phyloP scores from a whole-genome alignment of 495 filamentous ascomycete species.

The Penicillium silybi region DNA sequence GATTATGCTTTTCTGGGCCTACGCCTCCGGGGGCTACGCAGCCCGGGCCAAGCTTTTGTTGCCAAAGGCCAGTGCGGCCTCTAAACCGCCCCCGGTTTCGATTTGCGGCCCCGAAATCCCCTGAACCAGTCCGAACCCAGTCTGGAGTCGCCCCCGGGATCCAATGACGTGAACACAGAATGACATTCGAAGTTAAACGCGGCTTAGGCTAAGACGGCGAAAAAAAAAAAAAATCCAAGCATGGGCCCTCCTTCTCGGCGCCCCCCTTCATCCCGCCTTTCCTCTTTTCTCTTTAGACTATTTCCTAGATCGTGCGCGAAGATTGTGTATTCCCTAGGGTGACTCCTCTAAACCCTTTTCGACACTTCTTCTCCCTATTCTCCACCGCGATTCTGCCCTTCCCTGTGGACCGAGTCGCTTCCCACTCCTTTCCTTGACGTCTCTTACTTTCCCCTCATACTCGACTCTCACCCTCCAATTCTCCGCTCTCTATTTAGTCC shows the following conservation, averaged over 20 bases:
- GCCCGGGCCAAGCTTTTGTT: constrained; percentile 16
- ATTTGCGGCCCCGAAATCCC: constrained; percentile 1
- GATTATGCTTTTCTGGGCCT: too few species aligned
- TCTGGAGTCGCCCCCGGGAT: constrained; percentile 2
- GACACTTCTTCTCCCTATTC: neutral
- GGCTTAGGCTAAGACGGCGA: constrained; percentile 4
- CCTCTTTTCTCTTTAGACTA: constrained; percentile 3
- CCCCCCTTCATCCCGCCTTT: neutral
- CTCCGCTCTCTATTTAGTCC: neutral
- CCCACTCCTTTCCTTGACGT: neutral
- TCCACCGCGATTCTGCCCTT: neutral
- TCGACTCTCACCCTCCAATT: neutral
- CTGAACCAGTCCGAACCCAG: constrained; percentile 1
- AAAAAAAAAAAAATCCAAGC: neutral
- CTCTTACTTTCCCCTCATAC: neutral
- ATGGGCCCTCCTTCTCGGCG: neutral
- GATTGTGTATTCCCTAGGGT: neutral
- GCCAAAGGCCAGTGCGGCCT: constrained; percentile 3
- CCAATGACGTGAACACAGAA: constrained; percentile 13
- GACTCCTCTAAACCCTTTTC: constrained; percentile 1
- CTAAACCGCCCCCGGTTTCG: constrained; percentile 1
- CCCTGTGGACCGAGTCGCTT: neutral
- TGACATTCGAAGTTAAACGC: constrained; percentile 13
- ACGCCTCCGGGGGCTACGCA: neutral
- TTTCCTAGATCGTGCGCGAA: constrained; percentile 4